Conservation (phyloP, 1,284 basidiomycete species). For the Malassezia dermatis region DNA sequence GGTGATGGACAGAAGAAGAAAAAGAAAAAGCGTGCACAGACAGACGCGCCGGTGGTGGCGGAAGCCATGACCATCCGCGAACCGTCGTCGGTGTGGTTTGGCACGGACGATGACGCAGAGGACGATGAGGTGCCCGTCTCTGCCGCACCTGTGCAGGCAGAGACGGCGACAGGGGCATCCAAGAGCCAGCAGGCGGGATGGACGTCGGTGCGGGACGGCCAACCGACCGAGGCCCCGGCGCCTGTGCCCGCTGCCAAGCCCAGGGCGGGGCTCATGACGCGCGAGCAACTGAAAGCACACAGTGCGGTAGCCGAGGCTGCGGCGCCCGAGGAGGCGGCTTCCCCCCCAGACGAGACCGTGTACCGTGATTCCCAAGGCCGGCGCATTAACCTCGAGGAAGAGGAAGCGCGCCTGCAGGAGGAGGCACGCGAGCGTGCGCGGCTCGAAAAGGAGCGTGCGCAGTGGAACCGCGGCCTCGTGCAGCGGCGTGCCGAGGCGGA, state of each 20-base stretch:
- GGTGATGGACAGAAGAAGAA: slow-evolving; percentile 57
- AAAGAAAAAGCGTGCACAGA: slow-evolving; percentile 54
- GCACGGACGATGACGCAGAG: neutral
- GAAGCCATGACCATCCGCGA: slow-evolving; percentile 30
- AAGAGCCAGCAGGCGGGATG: slow-evolving; percentile 30
- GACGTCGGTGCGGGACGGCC: slow-evolving; percentile 18
- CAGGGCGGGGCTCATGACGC: slow-evolving; percentile 9
- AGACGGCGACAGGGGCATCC: slow-evolving; percentile 22
- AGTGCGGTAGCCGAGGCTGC: slow-evolving; percentile 38
- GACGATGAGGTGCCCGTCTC: neutral
- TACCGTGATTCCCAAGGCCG: slow-evolving; percentile 83
- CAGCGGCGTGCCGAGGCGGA: slow-evolving; percentile 66
- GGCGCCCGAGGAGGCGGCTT: slow-evolving; percentile 54
- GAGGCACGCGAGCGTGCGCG: slow-evolving; percentile 10
- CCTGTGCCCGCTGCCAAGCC: neutral
- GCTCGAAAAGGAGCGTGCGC: slow-evolving; percentile 77
- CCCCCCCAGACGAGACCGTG: slow-evolving; percentile 63
- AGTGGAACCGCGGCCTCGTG: slow-evolving; percentile 77
- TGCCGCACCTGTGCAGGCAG: neutral
- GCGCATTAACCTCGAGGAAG: slow-evolving; percentile 74
- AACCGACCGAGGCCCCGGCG: neutral
- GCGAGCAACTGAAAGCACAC: slow-evolving; percentile 14
- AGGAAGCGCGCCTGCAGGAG: slow-evolving; percentile 59
- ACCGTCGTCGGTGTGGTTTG: slow-evolving; percentile 26
- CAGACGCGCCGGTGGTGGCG: neutral